Evolutionary conservation across 2,329 filamentous ascomycete genomes (phyloP), one percentile per base, ranked within the genome.

Genomic region (Nannizziopsis barbatae): DNA sequence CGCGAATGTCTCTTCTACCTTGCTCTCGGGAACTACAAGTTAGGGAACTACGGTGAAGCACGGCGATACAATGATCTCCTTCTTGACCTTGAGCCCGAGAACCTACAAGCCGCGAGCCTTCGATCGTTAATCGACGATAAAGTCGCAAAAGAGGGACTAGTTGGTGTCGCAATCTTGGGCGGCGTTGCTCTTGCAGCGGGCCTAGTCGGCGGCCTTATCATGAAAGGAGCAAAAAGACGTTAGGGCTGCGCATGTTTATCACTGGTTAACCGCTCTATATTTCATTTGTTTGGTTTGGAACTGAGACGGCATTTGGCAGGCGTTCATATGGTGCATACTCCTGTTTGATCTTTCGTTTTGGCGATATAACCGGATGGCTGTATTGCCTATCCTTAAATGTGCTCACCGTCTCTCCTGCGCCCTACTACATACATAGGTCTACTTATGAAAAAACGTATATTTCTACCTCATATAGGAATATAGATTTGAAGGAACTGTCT

Each of bases 1-100:
- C 83, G 92, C 62, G 92, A 98, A 76, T 98, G 92, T 64, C 84
- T 98, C 53, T 98, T 95, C 75, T 98, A 98, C 70, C 81, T 98
- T 47, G 92, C 87, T 20, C 79, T 98, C 30, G 92, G 92, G 54
- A 95, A 96, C 75, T 96, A 90, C 78, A 96, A 96, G 74, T 80
- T 98, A 41, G 90, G 89, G 53, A 96, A 95, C 75, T 98, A 95
- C 67, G 88, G 83, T 52, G 92, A 98, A 65, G 90, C 90, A 52
- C 77, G 90, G 61, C 78, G 86, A 62, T 96, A 96, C 71, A 98
- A 98, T 67, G 90, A 96, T 62, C 75, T 90, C 43, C 73, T 98
- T 53, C 70, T 96, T 47, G 87, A 95, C 53, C 83, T 90, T 65
- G 92, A 98, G 71, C 87, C 88, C 7, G 80, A 78, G 41, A 98